Evolutionary conservation across 2,329 filamentous ascomycete species (phyloP), one percentile per base, ranked within the genome.

Genomic region (Juglanconis sp.): DNA sequence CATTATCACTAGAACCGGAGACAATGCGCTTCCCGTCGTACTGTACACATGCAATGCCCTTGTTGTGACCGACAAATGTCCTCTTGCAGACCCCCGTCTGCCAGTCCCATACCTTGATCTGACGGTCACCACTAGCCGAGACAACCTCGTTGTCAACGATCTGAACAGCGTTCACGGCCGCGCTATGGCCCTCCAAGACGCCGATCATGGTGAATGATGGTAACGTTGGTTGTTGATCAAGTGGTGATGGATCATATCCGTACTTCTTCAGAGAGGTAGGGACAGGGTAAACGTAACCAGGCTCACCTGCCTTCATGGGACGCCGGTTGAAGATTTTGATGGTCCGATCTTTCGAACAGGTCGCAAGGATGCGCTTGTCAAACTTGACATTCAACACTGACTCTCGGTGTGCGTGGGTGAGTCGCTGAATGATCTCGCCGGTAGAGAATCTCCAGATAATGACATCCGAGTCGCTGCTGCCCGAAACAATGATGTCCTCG

Each of bases 41-140:
- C 74, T 99, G 94, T 15, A 99, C 93, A 72, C 95, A 99, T 3
- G 95, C 95, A 68, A 99, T 98, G 36, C 95, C 95, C 72, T 99
- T 99, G 64, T 86, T 86, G 69, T 99, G 95, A 1, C 94, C 95
- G 44, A 90, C 81, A 38, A 96, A 87, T 0, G 91, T 96, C 68
- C 90, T 86, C 49, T 84, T 81, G 72, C 91, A 94, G 48, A 83
- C 78, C 60, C 92, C 90, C 7, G 86, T 90, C 17, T 88, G 88
- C 78, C 96, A 91, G 72, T 96, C 89, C 95, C 95, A 99, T 24
- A 97, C 83, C 73, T 96, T 97, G 75, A 99, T 93, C 64, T 90
- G 86, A 42, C 95, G 88, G 72, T 99, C 95, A 17, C 95, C 95
- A 56, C 93, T 97, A 9, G 94, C 95, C 3, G 95, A 98, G 2